Percentiles rank a stretch among this genome's conserved stretches.
phyloP scores from a whole-genome alignment of 2,329 filamentous ascomycete genomes.

The Clonostachys byssicola region DNA sequence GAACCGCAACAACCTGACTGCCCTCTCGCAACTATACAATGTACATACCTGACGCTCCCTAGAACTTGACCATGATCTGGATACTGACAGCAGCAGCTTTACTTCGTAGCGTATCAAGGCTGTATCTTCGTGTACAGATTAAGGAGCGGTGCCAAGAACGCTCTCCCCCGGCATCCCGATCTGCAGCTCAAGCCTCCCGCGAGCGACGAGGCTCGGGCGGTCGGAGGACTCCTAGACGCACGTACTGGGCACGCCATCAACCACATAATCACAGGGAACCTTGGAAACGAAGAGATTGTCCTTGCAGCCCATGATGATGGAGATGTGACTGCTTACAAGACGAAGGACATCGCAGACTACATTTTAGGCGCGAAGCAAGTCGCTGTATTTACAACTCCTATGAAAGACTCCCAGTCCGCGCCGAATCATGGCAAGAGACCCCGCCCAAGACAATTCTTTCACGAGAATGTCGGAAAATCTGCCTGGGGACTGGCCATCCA shows the following conservation, averaged over 20 bases:
- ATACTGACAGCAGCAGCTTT: constrained; percentile 34
- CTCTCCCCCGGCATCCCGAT: constrained; percentile 41
- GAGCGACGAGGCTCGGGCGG: constrained; percentile 28
- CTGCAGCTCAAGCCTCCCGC: constrained; percentile 41
- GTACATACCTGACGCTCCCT: constrained; percentile 20
- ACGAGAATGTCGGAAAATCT: constrained; percentile 69
- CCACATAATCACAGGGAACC: constrained; percentile 61
- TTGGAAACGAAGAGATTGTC: constrained; percentile 68
- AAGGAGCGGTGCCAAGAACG: constrained; percentile 35
- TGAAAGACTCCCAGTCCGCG: constrained; percentile 1
- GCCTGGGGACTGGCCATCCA: constrained; percentile 92
- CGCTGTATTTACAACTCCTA: background rate
- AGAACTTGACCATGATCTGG: no score
- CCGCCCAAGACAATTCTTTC: constrained; percentile 55
- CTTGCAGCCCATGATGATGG: constrained; percentile 69
- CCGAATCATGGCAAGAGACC: constrained; percentile 6
- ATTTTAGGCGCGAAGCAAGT: constrained; percentile 22
- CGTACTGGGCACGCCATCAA: constrained; percentile 60
- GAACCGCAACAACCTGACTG: constrained; percentile 52
- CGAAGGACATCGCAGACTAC: constrained; percentile 41
- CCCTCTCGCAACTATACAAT: constrained; percentile 53
- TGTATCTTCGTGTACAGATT: constrained; percentile 54
- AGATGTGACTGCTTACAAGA: constrained; percentile 69
- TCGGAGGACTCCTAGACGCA: constrained; percentile 49
- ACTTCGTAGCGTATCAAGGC: constrained; percentile 55